phyloP scores from a whole-genome alignment of 148 eudicot species.

The Rhododendron vialii region DNA sequence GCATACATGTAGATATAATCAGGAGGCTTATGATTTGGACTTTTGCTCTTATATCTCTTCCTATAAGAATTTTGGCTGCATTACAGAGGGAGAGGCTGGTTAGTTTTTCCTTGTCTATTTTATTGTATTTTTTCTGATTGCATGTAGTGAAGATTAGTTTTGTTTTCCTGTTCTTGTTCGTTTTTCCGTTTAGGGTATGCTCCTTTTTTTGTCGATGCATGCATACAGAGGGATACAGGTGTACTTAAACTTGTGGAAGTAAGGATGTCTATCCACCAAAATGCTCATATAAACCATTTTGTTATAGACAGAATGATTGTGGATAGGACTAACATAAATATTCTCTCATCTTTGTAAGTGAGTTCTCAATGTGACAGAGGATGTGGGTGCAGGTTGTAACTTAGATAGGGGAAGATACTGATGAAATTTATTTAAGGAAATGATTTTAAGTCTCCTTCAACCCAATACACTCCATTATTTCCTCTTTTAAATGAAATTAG shows the following conservation, averaged over 20 bases:
- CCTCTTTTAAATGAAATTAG: neutral
- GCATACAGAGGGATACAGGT: neutral
- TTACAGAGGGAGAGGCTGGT: constrained; percentile 65
- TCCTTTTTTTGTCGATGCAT: neutral
- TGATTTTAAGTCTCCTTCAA: neutral
- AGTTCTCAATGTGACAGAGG: neutral
- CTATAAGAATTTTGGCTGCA: constrained; percentile 52
- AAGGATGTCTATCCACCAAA: neutral
- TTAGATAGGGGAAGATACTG: neutral
- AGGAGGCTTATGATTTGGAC: constrained; percentile 38
- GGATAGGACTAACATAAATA: neutral
- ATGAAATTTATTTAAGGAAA: neutral
- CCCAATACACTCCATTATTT: neutral
- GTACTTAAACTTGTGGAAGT: neutral
- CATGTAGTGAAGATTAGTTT: neutral
- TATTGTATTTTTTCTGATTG: neutral
- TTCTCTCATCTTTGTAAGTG: neutral
- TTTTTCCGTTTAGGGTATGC: neutral
- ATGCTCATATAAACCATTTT: neutral
- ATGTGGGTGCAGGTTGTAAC: neutral
- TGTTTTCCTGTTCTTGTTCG: neutral
- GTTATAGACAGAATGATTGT: neutral
- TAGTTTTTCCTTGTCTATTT: constrained; percentile 10
- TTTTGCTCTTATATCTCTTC: constrained; percentile 45
- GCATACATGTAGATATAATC: constrained; percentile 39